A percentile compares a stretch with the other conserved stretches of the same genome.
Evolutionary conservation across 2,329 filamentous ascomycete species (phyloP).

Genomic region (Paecilomyces sp.): DNA sequence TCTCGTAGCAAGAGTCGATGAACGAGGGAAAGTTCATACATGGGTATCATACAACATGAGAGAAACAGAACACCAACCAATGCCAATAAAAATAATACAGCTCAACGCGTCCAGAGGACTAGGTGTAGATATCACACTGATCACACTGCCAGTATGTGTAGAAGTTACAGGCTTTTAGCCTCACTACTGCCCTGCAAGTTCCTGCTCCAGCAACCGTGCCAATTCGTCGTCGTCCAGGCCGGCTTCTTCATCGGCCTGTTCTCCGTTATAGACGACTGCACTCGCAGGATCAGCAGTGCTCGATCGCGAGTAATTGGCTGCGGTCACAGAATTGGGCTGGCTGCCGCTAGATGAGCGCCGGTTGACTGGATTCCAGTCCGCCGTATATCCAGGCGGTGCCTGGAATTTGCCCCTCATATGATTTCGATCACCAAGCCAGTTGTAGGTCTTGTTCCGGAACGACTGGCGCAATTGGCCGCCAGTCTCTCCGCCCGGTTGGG

Average conservation of each 20-base stretch:
- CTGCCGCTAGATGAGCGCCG: background rate
- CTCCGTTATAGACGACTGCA: background rate
- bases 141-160: background rate
- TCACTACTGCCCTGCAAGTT: slow-evolving; percentile 10
- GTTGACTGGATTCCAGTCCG: background rate
- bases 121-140: background rate
- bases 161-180: no score
- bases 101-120: background rate
- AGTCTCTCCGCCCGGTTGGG: background rate
- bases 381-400: background rate
- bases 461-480: slow-evolving; percentile 12
- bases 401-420: background rate
- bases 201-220: slow-evolving; percentile 17
- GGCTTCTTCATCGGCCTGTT: background rate
- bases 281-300: background rate
- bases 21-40: background rate
- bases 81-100: background rate
- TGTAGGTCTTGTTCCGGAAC: slow-evolving; percentile 23
- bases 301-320: background rate
- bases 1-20: no score
- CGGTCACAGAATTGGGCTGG: background rate
- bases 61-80: background rate
- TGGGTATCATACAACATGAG: slow-evolving; percentile 3
- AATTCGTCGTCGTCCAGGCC: slow-evolving; percentile 14
- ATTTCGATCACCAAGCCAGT: slow-evolving; percentile 18